These are phyloP conservation scores for Chrysoporthe austroafricana DNA, from an alignment of 2,329 filamentous ascomycete species.

Conservation along the genomic window DNA sequence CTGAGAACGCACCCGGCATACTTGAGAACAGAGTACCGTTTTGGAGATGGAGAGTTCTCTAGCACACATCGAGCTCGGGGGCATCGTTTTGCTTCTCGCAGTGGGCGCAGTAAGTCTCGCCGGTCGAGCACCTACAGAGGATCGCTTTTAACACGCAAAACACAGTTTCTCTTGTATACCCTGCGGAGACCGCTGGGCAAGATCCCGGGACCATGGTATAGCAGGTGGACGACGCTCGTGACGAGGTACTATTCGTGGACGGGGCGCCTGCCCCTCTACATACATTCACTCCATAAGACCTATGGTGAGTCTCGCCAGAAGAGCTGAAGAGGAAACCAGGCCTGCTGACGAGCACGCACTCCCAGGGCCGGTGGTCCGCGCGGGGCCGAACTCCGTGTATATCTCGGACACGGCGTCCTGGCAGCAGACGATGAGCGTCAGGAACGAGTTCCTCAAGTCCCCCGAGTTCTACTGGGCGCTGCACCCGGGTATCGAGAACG, in stretches of 20 bases:
- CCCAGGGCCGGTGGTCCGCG: slow-evolving; percentile 29
- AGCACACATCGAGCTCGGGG: not conserved
- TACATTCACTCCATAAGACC: slow-evolving; percentile 33
- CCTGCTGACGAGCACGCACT: slow-evolving; percentile 16
- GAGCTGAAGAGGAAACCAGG: no score
- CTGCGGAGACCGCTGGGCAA: not conserved
- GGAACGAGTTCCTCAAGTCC: slow-evolving; percentile 37
- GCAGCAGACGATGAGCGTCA: slow-evolving; percentile 36
- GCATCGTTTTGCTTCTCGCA: not conserved
- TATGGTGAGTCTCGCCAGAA: slow-evolving; percentile 28
- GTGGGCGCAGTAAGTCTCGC: not conserved
- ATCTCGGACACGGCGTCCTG: slow-evolving; percentile 32
- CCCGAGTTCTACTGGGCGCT: slow-evolving; percentile 33
- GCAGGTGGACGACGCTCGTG: slow-evolving; percentile 31
- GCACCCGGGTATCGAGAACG: slow-evolving; percentile 29
- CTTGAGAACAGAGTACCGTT: not conserved
- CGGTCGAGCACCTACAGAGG: not conserved
- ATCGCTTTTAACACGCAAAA: not conserved
- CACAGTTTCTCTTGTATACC: not conserved
- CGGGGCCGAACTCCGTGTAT: slow-evolving; percentile 34
- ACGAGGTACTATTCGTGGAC: slow-evolving; percentile 27
- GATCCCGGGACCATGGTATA: slow-evolving; percentile 35
- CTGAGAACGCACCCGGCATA: not conserved
- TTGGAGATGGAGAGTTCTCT: slow-evolving; percentile 45
- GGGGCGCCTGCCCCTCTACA: slow-evolving; percentile 31